Evolutionary conservation across 805 yeast species (phyloP).

Genomic region (Spathaspora passalidarum): DNA sequence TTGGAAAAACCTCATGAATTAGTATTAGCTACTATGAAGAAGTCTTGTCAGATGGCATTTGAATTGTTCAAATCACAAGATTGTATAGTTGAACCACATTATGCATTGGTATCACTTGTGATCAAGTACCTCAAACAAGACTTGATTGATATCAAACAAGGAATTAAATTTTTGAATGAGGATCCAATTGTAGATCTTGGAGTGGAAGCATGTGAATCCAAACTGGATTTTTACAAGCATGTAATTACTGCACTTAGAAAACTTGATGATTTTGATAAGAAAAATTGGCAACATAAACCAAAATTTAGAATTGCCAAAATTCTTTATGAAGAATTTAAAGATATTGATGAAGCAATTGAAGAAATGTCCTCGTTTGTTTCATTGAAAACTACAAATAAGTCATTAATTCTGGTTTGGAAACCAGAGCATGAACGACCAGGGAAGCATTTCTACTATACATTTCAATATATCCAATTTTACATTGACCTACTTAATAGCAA

Average conservation of each 20-base stretch:
- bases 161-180: constrained; percentile 33
- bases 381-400: constrained; percentile 63
- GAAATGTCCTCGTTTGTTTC: constrained; percentile 65
- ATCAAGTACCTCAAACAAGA: constrained; percentile 52
- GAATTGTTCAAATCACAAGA: constrained; percentile 44
- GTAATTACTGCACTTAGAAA: constrained; percentile 47
- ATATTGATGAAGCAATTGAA: constrained; percentile 52
- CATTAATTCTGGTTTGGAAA: constrained; percentile 85
- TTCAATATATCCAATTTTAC: constrained; percentile 63
- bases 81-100: constrained; percentile 75
- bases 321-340: constrained; percentile 49
- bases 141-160: constrained; percentile 33
- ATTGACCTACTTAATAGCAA: constrained; percentile 52
- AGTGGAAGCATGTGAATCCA: constrained; percentile 4
- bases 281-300: constrained; percentile 91
- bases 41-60: constrained; percentile 44
- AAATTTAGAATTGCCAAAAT: constrained; percentile 68
- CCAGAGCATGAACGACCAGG: constrained; percentile 93
- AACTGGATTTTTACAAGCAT: constrained; percentile 31
- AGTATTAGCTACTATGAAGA: constrained; percentile 41
- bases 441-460: constrained; percentile 78
- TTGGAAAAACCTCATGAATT: constrained; percentile 26
- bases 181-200: constrained; percentile 27
- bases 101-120: constrained; percentile 52
- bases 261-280: constrained; percentile 61